phyloP scores from a whole-genome alignment of 345 rosid genomes.

The Passiflora organensis region DNA sequence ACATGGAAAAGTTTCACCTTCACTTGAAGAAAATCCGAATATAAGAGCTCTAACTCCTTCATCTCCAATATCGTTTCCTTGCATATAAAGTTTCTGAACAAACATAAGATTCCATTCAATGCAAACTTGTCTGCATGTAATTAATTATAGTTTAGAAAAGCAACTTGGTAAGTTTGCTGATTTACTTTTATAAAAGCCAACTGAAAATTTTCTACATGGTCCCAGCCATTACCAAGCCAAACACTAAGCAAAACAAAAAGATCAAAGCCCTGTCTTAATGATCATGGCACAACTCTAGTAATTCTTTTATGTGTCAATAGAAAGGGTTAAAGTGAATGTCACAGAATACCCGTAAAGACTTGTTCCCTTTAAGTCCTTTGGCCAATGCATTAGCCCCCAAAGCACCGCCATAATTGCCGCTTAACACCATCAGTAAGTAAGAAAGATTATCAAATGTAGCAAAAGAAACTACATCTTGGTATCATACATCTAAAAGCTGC shows the following conservation, averaged over 20 bases:
- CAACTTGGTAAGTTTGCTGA: no score
- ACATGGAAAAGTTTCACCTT: constrained; percentile 44
- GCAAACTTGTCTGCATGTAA: no score
- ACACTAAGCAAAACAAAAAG: no score
- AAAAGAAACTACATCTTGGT: constrained; percentile 12
- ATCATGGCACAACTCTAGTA: no score
- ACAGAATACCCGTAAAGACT: constrained; percentile 68
- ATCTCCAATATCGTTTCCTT: constrained; percentile 92
- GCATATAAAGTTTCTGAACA: constrained; percentile 85
- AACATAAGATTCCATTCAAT: neutral
- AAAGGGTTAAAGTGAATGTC: constrained; percentile 11
- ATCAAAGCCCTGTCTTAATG: no score
- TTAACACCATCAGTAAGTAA: constrained; percentile 33
- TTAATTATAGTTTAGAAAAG: no score
- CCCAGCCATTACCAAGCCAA: no score
- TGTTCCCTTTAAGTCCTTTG: constrained; percentile 88
- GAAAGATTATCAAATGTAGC: constrained; percentile 15
- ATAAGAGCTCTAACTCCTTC: constrained; percentile 83
- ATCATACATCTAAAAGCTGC: constrained; percentile 12
- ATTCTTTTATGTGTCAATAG: neutral
- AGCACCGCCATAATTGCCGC: constrained; percentile 97
- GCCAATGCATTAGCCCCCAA: constrained; percentile 92
- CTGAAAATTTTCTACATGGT: no score
- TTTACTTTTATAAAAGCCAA: no score
- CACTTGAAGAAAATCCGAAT: constrained; percentile 77